Conservation (phyloP, 129 eudicot genomes). For the Solidago caesia region DNA sequence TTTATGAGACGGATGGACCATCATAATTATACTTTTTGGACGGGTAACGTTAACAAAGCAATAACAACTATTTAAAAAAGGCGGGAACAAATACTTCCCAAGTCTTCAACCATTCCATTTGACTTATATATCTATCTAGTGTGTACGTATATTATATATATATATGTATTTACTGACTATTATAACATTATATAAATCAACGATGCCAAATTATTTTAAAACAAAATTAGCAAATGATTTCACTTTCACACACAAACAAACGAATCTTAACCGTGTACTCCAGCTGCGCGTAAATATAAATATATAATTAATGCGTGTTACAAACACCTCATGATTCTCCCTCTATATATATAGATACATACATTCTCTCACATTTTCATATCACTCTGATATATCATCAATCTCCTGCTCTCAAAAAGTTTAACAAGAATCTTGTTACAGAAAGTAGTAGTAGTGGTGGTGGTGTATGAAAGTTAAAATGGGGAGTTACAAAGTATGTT, state of each 20-base stretch:
- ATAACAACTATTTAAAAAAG: constrained; percentile 10
- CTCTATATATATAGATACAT: background rate
- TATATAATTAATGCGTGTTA: background rate
- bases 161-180: too few relatives aligned
- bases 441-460: too few relatives aligned
- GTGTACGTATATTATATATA: background rate
- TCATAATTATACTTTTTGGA: too few relatives aligned
- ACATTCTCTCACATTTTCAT: too few relatives aligned
- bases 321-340: background rate
- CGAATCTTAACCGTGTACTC: constrained; percentile 23
- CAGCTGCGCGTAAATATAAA: background rate
- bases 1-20: background rate
- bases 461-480: constrained; percentile 14
- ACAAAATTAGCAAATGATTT: background rate
- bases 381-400: too few relatives aligned
- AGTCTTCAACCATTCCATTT: constrained; percentile 12
- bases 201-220: constrained; percentile 7
- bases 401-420: too few relatives aligned
- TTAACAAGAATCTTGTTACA: too few relatives aligned
- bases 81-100: constrained; percentile 19
- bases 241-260: background rate
- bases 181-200: background rate
- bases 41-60: background rate
- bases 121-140: background rate
- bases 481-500: constrained; percentile 69